Percentiles rank a stretch among this genome's conserved stretches.
Evolutionary conservation across 208 protist species (phyloP).

Genomic region (Crithidia expoeki): DNA sequence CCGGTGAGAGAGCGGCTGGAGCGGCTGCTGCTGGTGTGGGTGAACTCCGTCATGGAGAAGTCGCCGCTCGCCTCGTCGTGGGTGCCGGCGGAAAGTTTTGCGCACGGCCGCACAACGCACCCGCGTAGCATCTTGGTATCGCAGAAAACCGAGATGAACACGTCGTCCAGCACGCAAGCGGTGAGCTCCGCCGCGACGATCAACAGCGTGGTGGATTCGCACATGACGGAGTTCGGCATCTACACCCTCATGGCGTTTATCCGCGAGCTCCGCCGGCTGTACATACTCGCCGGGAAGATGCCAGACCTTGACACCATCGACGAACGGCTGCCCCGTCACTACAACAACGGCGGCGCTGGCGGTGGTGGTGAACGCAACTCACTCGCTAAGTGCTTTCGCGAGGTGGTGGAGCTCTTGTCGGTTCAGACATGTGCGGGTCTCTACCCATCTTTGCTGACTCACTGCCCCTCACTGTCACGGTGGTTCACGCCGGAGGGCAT

Average conservation of each 20-base stretch:
- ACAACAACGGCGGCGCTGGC: too few relatives aligned
- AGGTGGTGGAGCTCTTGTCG: conserved; percentile 55
- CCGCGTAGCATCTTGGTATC: conserved; percentile 13
- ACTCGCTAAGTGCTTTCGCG: conserved; percentile 36
- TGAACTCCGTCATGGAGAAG: conserved; percentile 72
- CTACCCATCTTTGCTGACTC: conserved; percentile 61
- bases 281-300: conserved; percentile 23
- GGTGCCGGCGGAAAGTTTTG: conserved; percentile 31
- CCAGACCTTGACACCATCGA: background rate
- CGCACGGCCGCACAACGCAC: conserved; percentile 6
- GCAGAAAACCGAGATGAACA: conserved; percentile 1
- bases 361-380: background rate
- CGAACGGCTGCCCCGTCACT: background rate
- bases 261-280: conserved; percentile 54
- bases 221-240: conserved; percentile 38
- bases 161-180: background rate
- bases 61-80: conserved; percentile 39
- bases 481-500: conserved; percentile 35
- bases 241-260: conserved; percentile 57
- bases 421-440: conserved; percentile 63
- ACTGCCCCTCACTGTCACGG: conserved; percentile 47
- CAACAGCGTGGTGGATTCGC: background rate
- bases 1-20: conserved; percentile 40
- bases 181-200: background rate
- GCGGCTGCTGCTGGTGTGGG: conserved; percentile 70